A percentile compares a stretch with the other conserved stretches of the same genome.
Conservation (phyloP, 176 grass and related monocot species). For the Carex kokanica region DNA sequence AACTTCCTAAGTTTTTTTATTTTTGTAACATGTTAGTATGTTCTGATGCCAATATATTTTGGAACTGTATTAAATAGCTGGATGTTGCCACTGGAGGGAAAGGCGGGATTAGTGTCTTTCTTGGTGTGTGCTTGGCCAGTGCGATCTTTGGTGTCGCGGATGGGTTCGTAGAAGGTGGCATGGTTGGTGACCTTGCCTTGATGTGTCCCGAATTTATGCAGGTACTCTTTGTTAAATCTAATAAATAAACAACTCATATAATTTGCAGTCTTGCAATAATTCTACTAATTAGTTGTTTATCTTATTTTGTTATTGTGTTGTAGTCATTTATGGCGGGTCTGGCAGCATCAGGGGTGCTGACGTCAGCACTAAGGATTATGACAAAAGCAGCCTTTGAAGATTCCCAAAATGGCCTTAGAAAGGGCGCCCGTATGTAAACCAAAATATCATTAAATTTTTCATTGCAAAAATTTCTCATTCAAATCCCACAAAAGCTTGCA, state of each 20-base stretch:
- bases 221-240: conserved; percentile 23
- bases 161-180: conserved; percentile 62
- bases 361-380: conserved; percentile 50
- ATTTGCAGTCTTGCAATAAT: conserved; percentile 3
- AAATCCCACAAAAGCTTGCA: not conserved
- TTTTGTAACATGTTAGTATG: not conserved
- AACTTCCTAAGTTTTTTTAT: not conserved
- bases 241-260: not conserved
- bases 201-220: conserved; percentile 66
- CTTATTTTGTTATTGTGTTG: not conserved
- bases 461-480: not conserved
- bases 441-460: not conserved
- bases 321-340: conserved; percentile 61
- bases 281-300: conserved; percentile 5
- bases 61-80: conserved; percentile 31
- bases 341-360: conserved; percentile 62
- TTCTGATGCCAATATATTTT: not conserved
- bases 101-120: conserved; percentile 53
- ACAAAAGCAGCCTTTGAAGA: conserved; percentile 67
- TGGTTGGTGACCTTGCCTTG: conserved; percentile 63
- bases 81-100: conserved; percentile 52
- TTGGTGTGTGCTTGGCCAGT: conserved; percentile 38
- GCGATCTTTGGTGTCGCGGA: conserved; percentile 55
- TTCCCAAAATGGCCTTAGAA: conserved; percentile 56
- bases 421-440: conserved; percentile 51